Evolutionary conservation across 164 flowering plant genomes (phyloP).

Genomic region (Liriodendron chinense): DNA sequence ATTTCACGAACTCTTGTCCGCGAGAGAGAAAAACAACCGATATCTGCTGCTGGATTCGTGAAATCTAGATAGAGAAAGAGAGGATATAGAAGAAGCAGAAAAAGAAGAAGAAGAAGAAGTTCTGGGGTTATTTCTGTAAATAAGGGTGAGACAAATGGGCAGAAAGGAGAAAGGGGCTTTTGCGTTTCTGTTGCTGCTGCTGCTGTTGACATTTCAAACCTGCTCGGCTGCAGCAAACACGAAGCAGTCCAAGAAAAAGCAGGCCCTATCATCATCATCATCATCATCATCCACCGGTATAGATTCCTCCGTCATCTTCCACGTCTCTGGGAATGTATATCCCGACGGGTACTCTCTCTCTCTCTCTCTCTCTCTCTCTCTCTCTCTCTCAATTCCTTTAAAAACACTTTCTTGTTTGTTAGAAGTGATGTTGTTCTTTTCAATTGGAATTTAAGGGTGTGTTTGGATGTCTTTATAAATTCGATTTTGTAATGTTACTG

Average conservation of each 20-base stretch:
- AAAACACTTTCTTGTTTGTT: not conserved
- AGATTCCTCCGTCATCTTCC: not conserved
- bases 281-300: not conserved
- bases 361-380: not conserved
- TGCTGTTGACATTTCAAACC: not conserved
- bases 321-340: not conserved
- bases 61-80: too few relatives aligned
- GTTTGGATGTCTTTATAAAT: not conserved
- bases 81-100: too few relatives aligned
- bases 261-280: not conserved
- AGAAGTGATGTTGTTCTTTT: not conserved
- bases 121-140: not conserved
- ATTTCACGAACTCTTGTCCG: not conserved
- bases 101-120: too few relatives aligned
- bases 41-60: not conserved
- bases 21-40: not conserved
- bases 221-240: slow-evolving; percentile 2
- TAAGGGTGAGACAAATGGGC: not conserved
- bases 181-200: slow-evolving; percentile 1
- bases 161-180: not conserved
- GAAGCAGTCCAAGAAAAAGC: not conserved
- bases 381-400: not conserved
- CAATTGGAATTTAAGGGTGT: not conserved
- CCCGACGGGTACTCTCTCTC: slow-evolving; percentile 2
- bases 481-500: not conserved